phyloP scores from a whole-genome alignment of 1,284 basidiomycete genomes.

The Trametes pubescens region DNA sequence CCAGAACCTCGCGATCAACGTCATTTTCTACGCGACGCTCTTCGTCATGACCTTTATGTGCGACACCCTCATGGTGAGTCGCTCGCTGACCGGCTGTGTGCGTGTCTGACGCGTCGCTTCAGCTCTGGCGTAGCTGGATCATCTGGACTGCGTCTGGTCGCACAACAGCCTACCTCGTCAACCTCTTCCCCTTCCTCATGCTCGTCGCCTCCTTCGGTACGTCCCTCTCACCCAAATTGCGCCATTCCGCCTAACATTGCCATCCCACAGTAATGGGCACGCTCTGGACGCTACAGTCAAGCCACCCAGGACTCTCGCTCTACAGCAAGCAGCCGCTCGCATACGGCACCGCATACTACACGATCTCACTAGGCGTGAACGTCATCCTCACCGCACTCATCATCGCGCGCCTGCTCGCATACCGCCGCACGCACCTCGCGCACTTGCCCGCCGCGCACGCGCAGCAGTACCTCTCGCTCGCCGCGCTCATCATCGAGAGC shows the following conservation, averaged over 20 bases:
- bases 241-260: background rate
- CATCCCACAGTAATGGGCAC: constrained; percentile 49
- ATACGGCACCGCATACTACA: constrained; percentile 49
- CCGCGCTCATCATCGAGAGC: constrained; percentile 51
- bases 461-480: constrained; percentile 50
- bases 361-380: constrained; percentile 54
- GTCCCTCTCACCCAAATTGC: constrained; percentile 20
- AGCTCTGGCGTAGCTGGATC: constrained; percentile 57
- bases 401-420: constrained; percentile 46
- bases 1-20: constrained; percentile 48
- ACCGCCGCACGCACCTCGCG: constrained; percentile 44
- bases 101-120: background rate
- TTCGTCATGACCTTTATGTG: constrained; percentile 47
- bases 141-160: constrained; percentile 52
- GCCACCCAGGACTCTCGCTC: constrained; percentile 48
- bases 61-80: constrained; percentile 49
- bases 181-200: constrained; percentile 39
- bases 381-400: constrained; percentile 55
- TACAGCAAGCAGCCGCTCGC: constrained; percentile 51
- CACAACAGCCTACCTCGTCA: constrained; percentile 44
- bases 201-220: constrained; percentile 50
- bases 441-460: constrained; percentile 46
- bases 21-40: constrained; percentile 51
- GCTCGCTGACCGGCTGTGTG: background rate
- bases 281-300: constrained; percentile 53